A percentile compares a stretch with the other conserved stretches of the same genome.
These are phyloP conservation scores for Candida tammaniensis DNA, from an alignment of 805 yeast genomes.

Conservation along the genomic window DNA sequence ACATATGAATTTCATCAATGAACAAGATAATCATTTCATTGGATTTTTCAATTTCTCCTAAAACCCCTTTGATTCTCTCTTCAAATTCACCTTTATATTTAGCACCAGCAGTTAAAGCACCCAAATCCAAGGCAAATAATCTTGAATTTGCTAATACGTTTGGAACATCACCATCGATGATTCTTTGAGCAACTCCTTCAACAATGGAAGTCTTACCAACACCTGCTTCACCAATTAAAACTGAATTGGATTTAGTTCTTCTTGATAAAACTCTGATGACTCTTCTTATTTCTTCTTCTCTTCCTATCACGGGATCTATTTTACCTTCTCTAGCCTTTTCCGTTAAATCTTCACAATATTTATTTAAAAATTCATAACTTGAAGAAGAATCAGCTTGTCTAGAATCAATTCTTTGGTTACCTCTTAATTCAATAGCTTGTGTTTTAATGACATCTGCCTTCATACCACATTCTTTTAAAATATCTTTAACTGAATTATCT, in stretches of 20 bases:
- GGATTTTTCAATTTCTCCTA: constrained; percentile 88
- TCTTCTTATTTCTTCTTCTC: constrained; percentile 97
- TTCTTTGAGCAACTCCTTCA: constrained; percentile 98
- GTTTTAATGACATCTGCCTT: constrained; percentile 70
- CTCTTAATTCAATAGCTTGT: constrained; percentile 80
- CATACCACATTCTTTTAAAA: constrained; percentile 71
- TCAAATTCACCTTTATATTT: constrained; percentile 98
- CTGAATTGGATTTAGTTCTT: constrained; percentile 95
- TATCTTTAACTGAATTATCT: constrained; percentile 63
- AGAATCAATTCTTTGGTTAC: constrained; percentile 87
- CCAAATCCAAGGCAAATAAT: constrained; percentile 85
- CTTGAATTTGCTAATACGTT: constrained; percentile 76
- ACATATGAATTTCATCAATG: constrained; percentile 98
- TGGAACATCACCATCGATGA: constrained; percentile 94
- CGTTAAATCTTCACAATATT: constrained; percentile 92
- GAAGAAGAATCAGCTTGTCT: constrained; percentile 90
- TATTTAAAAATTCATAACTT: constrained; percentile 75
- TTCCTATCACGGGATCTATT: constrained; percentile 96
- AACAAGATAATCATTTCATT: constrained; percentile 83
- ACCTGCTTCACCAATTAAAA: constrained; percentile 98
- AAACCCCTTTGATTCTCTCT: constrained; percentile 95
- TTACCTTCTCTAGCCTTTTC: constrained; percentile 91
- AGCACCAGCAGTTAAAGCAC: constrained; percentile 98
- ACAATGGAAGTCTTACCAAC: constrained; percentile 98
- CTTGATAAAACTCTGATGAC: constrained; percentile 95